phyloP scores from a whole-genome alignment of 768 basidiomycete genomes.

The Boletus rubescentipes region DNA sequence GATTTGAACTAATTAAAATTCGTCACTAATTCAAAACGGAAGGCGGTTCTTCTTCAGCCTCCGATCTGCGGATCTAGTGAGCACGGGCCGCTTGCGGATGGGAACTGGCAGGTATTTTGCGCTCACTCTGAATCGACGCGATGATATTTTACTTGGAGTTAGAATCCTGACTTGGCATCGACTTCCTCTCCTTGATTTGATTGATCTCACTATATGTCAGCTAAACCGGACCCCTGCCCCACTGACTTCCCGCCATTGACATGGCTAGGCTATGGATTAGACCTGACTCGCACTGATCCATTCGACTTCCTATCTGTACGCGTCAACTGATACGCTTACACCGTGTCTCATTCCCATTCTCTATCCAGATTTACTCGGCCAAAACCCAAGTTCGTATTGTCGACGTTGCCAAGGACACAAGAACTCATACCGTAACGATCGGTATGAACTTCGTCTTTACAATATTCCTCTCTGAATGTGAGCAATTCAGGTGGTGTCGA shows the following conservation, averaged over 20 bases:
- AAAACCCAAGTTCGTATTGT: constrained; percentile 4
- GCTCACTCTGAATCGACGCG: too few relatives aligned
- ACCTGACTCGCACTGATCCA: constrained; percentile 1
- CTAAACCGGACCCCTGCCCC: too few relatives aligned
- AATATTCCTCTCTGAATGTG: background rate
- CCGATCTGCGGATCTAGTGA: too few relatives aligned
- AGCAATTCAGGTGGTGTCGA: background rate
- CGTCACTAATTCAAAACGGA: too few relatives aligned
- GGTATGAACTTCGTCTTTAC: background rate
- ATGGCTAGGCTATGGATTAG: constrained; percentile 5
- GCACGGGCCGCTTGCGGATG: too few relatives aligned
- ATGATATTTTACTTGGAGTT: too few relatives aligned
- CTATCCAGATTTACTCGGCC: background rate
- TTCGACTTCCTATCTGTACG: constrained; percentile 1
- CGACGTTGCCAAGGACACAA: constrained; percentile 4
- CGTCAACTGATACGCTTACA: background rate
- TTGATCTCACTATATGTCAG: too few relatives aligned
- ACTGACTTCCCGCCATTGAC: constrained; percentile 4
- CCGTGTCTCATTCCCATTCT: background rate
- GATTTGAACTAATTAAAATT: too few relatives aligned
- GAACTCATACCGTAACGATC: background rate
- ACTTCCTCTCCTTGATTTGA: too few relatives aligned
- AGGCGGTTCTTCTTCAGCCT: too few relatives aligned
- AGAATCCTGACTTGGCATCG: too few relatives aligned
- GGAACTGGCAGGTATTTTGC: too few relatives aligned